Evolutionary conservation across 768 basidiomycete genomes (phyloP).

Genomic region (Tulasnella sp.): DNA sequence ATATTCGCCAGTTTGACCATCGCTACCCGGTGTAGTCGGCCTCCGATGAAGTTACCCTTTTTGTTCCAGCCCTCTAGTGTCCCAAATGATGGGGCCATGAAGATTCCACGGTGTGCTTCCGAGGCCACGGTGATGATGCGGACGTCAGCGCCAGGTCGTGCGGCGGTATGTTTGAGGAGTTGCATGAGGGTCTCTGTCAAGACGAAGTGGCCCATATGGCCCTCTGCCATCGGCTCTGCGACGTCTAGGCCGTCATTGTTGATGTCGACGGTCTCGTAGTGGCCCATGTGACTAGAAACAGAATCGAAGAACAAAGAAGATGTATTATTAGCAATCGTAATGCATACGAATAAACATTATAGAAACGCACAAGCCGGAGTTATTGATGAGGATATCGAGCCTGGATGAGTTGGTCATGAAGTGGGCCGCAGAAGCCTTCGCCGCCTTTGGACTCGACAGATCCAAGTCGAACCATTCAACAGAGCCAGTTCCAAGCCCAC

Average conservation of each 20-base stretch:
- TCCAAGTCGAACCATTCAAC: constrained; percentile 43
- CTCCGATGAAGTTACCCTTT: no score
- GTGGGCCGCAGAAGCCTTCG: constrained; percentile 38
- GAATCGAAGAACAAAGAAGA: neutral
- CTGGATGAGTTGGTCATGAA: constrained; percentile 40
- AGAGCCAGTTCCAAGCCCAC: constrained; percentile 38
- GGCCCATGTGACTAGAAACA: neutral
- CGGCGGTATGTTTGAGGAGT: constrained; percentile 9
- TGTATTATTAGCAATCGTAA: no score
- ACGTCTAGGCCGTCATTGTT: neutral
- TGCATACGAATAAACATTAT: neutral
- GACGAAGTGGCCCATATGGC: constrained; percentile 13
- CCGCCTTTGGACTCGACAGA: constrained; percentile 36
- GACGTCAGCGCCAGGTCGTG: constrained; percentile 16
- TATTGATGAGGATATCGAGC: constrained; percentile 37
- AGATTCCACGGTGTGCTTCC: no score
- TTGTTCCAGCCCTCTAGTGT: no score
- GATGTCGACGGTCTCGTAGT: neutral
- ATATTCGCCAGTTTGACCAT: constrained; percentile 40
- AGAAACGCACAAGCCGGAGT: neutral
- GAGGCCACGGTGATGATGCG: constrained; percentile 15
- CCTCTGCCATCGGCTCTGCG: neutral
- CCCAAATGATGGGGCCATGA: no score
- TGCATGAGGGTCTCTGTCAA: constrained; percentile 17
- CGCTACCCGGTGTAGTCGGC: constrained; percentile 24